Evolutionary conservation across 495 filamentous ascomycete genomes (phyloP), one percentile per base, ranked within the genome.

Genomic region (Physcia stellaris): DNA sequence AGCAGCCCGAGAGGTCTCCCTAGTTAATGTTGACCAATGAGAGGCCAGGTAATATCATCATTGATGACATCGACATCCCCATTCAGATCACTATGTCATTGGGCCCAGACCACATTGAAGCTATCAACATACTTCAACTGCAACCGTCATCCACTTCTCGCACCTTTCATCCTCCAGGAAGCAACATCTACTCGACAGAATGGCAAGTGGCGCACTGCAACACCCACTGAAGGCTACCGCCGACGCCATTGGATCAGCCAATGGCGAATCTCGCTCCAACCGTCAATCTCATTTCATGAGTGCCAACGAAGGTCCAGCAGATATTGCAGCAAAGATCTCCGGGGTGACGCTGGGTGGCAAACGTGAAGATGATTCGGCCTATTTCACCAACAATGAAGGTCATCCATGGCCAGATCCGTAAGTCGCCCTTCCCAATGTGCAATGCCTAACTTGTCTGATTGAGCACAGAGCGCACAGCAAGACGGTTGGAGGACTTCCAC

Each of bases 351-450:
- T 50, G 1, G 60, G 57, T 15, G 70, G 68, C 11, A 70, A 63
- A 27, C 52, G 62, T 1, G 56, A 52, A 15, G 72, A 75, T 36
- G 63, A 75, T 44, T 60, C 49, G 3, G 52, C 61, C 0, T 74
- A 75, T 53, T 73, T 70, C 43, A 77, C 71, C 32, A 74, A 70
- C 50, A 75, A 74, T 34, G 71, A 76, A 45, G 71, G 62, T 30
- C 66, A 65, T 39, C 72, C 70, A 0, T 67, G 59, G 31, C 73
- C 70, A n/a, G 70, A 75, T 45, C 53, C 61, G 42, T 31, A 22
- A 30, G 42, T 21, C 12, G 21, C 9, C 28, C 11, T 4, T 3
- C 20, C 6, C 4, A 7, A 28, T 7, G 26, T 28, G 26, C 13
- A 7, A 28, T 28, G 26, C 26, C 26, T 28, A 28, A 28, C 26